Base-by-base conservation (phyloP, 495 filamentous ascomycete species). In the Penicillium ucsense region DNA sequence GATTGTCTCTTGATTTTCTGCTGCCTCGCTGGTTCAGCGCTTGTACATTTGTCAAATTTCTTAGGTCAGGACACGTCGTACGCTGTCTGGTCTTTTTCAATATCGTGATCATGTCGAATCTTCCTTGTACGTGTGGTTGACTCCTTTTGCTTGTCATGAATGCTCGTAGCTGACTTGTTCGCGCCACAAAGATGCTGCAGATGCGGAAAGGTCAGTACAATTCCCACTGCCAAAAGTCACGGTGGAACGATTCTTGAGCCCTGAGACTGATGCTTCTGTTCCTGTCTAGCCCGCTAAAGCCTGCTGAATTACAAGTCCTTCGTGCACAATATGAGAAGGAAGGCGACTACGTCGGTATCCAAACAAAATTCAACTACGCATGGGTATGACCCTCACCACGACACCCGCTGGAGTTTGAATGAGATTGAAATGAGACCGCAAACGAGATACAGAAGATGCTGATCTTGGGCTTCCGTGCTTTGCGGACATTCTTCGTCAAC, bases 321-420 rank as follows among this genome's bases (percentile, higher is more conserved):
- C 86, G 90, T 46, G 72, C 85, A 45, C 92, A 97, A 67, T 98
- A 90, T 66, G 89, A 96, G 61, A 90, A 91, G 66, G 92, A 98
- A 66, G 92, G 91, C 48, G 84, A 89, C 55, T 95, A 91, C 68
- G 94, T 95, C 10, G 89, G 90, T 39, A 81, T 98, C 30, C 92
- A 98, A 66, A 98, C 92, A 39, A 97, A 96, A 65, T 98, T 98
- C 80, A 98, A 98, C 80, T 97, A 88, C 64, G 91, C 94, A 59
- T 98, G 92, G 92, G 89, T 94, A 73, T 37, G 75, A 37, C 30
- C 5, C 6, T 28, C 20, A 20, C 20, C 20, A 20, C 20, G 32
- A 12, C 27, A 3, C 31, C 8, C n/a, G n/a, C 5, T 7, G 3
- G 8, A 8, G 38, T 2, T 20, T 20, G 20, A 20, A 20, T 20